Evolutionary conservation across 257 asterid species (phyloP).

Genomic region (Solanum medicagineum): DNA sequence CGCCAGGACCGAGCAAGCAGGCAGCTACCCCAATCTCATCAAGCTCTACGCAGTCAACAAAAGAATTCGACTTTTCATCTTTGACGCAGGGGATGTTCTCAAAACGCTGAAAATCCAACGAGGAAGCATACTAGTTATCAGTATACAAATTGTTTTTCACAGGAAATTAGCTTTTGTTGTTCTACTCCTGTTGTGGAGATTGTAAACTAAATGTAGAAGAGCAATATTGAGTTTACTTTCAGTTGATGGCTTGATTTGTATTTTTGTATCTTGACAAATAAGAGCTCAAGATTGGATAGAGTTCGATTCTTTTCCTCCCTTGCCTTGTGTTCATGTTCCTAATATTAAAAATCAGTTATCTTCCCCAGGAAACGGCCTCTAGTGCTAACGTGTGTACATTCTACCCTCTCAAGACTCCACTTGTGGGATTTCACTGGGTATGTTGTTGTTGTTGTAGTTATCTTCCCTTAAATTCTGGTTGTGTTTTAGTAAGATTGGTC

Average conservation of each 20-base stretch:
- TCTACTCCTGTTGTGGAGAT: conserved; percentile 26
- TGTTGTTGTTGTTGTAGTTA: too few relatives aligned
- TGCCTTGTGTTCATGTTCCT: background rate
- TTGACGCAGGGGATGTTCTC: conserved; percentile 81
- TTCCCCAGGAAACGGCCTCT: too few relatives aligned
- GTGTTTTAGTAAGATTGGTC: too few relatives aligned
- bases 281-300: conserved; percentile 17
- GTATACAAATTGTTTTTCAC: conserved; percentile 6
- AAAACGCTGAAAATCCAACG: conserved; percentile 28
- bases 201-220: conserved; percentile 42
- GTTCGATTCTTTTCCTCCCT: background rate
- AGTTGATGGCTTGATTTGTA: conserved; percentile 17
- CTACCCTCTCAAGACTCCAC: too few relatives aligned
- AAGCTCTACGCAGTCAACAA: conserved; percentile 39
- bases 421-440: too few relatives aligned
- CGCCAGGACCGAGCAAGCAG: conserved; percentile 33
- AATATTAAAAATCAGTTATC: too few relatives aligned
- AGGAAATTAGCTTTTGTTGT: conserved; percentile 17
- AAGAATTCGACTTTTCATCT: conserved; percentile 87
- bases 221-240: conserved; percentile 15
- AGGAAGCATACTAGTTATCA: conserved; percentile 1
- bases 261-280: conserved; percentile 24
- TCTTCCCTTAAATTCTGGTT: too few relatives aligned
- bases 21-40: conserved; percentile 33
- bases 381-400: too few relatives aligned